Base-by-base conservation (phyloP, 495 filamentous ascomycete genomes). In the Schizothecium vesticola region DNA sequence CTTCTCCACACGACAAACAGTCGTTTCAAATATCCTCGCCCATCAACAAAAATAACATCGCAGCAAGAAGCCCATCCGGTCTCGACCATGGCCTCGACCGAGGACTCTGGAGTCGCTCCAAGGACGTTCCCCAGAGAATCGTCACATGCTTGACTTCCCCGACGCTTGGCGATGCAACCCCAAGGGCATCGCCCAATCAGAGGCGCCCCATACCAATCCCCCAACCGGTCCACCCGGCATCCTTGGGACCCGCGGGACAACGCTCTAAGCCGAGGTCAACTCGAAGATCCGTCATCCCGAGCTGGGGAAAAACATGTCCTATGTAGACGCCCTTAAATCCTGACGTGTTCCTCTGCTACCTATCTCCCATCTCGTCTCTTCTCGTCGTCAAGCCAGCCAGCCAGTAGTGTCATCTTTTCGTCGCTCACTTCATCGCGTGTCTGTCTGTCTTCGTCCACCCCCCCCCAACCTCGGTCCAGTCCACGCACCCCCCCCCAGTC, bases 121-220 rank as follows among this genome's bases (percentile, higher is more conserved):
- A 57, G 63, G 51, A 57, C 51, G 55, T 57, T n/a, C 16, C 25
- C 22, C 64, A 22, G 23, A 59, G 55, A 56, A 24, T 56, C 67
- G 61, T 74, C 72, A 74, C 72, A 74, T 74, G 72, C 70, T 58
- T 61, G 59, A 56, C 21, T 23, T 29, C 26, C 43, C 43, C 43
- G 43, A 51, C 43, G 9, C 43, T 51, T 51, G 43, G 43, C 43
- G 43, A 51, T 51, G 43, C 16, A 51, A 51, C 43, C 43, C 43
- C 43, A 51, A 51, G 7, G 43, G 16, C 43, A 19, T n/a, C 6
- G 16, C 16, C 43, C 43, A 51, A 51, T 51, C 43, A 11, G n/a
- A 63, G 5, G 11, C 36, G 61, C 61, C 70, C 72, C 70, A 71
- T 72, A 74, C 60, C 55, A 58, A 61, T 68, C 70, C 68, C 70